phyloP scores from a whole-genome alignment of 306 rosid genomes.

The Clitoria ternatea region DNA sequence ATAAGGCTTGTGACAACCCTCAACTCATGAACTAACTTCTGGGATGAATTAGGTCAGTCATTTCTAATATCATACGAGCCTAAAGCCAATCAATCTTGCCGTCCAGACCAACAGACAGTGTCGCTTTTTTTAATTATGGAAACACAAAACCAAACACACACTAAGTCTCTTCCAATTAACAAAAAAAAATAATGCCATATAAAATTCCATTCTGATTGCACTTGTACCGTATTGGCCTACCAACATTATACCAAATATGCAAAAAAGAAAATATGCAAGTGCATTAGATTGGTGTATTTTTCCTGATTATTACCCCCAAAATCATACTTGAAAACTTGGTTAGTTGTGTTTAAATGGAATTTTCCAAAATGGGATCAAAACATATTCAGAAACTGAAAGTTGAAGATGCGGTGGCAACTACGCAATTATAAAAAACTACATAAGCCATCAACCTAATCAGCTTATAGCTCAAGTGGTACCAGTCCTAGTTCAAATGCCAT shows the following conservation, averaged over 20 bases:
- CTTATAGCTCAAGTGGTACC: constrained; percentile 16
- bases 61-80: too few species aligned
- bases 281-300: background rate
- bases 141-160: too few species aligned
- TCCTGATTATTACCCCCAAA: background rate
- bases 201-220: background rate
- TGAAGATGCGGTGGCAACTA: background rate
- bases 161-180: background rate
- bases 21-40: too few species aligned
- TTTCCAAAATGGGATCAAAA: background rate
- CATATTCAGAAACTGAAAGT: background rate
- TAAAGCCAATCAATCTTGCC: too few species aligned
- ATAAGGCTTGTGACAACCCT: too few species aligned
- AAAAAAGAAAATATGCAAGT: background rate
- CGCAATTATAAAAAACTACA: background rate
- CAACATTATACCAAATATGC: background rate
- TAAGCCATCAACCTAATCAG: background rate
- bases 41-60: too few species aligned
- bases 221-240: background rate
- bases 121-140: too few species aligned
- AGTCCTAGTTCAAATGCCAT: background rate
- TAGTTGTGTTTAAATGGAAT: background rate
- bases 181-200: background rate
- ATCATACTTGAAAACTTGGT: background rate
- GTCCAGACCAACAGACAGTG: too few species aligned